Conservation (phyloP, 768 basidiomycete genomes). For the Ramaria rubella region DNA sequence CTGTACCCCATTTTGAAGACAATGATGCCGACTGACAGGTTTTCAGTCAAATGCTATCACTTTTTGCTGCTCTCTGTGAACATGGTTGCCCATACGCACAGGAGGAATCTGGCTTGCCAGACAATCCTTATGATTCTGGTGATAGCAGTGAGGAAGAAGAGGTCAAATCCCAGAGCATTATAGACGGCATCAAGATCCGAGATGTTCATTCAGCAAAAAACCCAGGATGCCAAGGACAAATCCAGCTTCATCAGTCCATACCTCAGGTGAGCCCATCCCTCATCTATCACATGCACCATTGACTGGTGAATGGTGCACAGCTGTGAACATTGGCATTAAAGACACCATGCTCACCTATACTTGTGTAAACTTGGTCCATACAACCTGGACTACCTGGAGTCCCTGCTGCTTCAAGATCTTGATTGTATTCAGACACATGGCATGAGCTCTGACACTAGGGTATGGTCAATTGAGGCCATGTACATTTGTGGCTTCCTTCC, state of each 20-base stretch:
- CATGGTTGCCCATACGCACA: constrained; percentile 16
- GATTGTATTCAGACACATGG: neutral
- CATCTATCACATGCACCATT: neutral
- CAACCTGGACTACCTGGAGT: constrained; percentile 18
- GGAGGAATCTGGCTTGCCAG: neutral
- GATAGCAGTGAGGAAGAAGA: neutral
- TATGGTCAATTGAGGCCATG: constrained; percentile 22
- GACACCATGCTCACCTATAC: constrained; percentile 16
- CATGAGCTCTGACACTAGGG: constrained; percentile 3
- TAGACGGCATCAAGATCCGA: too few species aligned
- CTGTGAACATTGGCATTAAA: constrained; percentile 3
- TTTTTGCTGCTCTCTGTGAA: constrained; percentile 17
- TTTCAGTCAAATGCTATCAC: constrained; percentile 19
- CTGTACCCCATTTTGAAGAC: too few species aligned
- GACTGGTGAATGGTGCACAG: neutral
- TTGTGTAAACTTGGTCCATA: constrained; percentile 21
- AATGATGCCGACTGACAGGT: constrained; percentile 8
- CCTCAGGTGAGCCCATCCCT: constrained; percentile 7
- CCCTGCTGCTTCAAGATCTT: constrained; percentile 13
- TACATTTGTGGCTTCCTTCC: constrained; percentile 13
- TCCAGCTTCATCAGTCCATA: constrained; percentile 2
- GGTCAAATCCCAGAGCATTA: neutral
- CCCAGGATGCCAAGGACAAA: constrained; percentile 6
- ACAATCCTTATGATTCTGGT: neutral
- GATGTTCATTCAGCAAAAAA: too few species aligned